Percentiles rank a stretch among this genome's conserved stretches.
These are phyloP conservation scores for Fusarium coffeatum DNA, from an alignment of 2,329 filamentous ascomycete genomes.

Conservation along the genomic window DNA sequence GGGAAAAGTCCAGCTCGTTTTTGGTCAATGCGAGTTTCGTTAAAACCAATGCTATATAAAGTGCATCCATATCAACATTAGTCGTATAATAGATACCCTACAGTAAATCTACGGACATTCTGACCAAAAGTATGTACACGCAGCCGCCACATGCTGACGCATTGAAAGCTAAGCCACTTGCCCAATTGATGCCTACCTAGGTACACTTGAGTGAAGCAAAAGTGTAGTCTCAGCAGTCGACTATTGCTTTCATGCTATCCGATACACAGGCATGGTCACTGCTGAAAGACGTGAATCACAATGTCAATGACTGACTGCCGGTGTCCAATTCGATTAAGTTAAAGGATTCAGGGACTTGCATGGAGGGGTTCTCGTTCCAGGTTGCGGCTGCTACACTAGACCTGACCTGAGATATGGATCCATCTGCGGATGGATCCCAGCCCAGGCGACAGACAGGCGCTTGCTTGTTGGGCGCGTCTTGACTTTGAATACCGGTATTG, in stretches of 20 bases:
- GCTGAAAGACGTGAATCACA: not conserved
- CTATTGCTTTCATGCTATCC: not conserved
- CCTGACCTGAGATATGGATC: conserved; percentile 15
- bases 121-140: conserved; percentile 27
- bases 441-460: conserved; percentile 17
- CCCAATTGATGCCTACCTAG: not conserved
- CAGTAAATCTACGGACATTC: not conserved
- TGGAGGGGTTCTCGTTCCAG: conserved; percentile 23
- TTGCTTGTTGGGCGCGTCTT: conserved; percentile 36
- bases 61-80: not conserved
- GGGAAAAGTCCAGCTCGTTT: conserved; percentile 4
- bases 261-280: not conserved
- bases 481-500: conserved; percentile 7
- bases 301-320: not conserved
- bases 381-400: conserved; percentile 30
- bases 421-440: conserved; percentile 16
- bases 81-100: not conserved
- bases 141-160: conserved; percentile 44
- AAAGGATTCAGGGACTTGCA: conserved; percentile 28
- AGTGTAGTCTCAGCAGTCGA: not conserved
- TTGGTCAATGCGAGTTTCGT: conserved; percentile 6
- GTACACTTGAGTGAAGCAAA: not conserved
- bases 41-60: conserved; percentile 3
- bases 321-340: conserved; percentile 2
- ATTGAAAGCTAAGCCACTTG: conserved; percentile 43